These are phyloP conservation scores for Clavispora vitiphila DNA, from an alignment of 805 yeast species.

Conservation along the genomic window DNA sequence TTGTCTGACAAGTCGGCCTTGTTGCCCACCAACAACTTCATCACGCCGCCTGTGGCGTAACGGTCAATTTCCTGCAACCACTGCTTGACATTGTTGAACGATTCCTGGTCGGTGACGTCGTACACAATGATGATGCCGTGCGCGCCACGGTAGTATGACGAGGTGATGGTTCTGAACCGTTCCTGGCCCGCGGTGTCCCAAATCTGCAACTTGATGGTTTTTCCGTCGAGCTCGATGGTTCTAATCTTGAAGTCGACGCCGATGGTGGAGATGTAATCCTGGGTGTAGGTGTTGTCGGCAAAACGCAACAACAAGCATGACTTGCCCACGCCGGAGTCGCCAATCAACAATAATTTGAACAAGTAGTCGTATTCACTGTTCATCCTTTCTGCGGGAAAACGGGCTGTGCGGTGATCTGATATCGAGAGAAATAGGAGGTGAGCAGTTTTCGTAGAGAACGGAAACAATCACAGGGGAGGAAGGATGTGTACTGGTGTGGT, in stretches of 20 bases:
- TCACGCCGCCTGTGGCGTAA: constrained; percentile 95
- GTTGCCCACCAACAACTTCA: constrained; percentile 93
- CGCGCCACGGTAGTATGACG: constrained; percentile 97
- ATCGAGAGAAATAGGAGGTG: neutral
- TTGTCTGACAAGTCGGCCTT: constrained; percentile 92
- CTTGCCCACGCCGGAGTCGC: constrained; percentile 98
- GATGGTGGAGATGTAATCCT: constrained; percentile 94
- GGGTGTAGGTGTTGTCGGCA: constrained; percentile 96
- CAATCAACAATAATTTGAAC: constrained; percentile 90
- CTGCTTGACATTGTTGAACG: constrained; percentile 93
- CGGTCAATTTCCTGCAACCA: constrained; percentile 99
- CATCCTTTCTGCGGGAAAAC: constrained; percentile 37
- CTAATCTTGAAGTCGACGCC: constrained; percentile 94
- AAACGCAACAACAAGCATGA: constrained; percentile 91
- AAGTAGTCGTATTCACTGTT: constrained; percentile 96
- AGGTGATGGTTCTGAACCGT: constrained; percentile 94
- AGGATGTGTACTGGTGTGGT: neutral
- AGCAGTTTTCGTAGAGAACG: neutral
- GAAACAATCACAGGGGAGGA: neutral
- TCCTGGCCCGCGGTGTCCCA: constrained; percentile 99
- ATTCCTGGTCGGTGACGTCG: constrained; percentile 96
- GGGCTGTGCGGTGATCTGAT: neutral
- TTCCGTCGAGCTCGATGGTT: constrained; percentile 91
- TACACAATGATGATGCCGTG: constrained; percentile 97
- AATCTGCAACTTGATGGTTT: constrained; percentile 93